Percentiles rank a stretch among this genome's conserved stretches.
These are phyloP conservation scores for Neophaeococcomyces mojaviensis DNA, from an alignment of 2,329 filamentous ascomycete genomes.

Conservation along the genomic window DNA sequence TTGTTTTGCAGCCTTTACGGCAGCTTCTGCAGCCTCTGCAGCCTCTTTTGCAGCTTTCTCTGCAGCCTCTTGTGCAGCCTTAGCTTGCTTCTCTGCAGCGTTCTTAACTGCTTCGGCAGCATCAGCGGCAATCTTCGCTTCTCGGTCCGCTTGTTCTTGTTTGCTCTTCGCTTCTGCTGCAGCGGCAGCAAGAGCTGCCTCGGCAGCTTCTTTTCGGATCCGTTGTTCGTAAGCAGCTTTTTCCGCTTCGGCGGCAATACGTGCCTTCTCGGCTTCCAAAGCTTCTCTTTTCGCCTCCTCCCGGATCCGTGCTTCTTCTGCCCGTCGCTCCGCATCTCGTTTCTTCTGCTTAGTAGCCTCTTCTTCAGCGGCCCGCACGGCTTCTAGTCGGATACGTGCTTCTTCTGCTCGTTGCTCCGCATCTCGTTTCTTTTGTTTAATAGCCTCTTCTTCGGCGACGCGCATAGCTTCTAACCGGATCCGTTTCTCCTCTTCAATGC, in stretches of 20 bases:
- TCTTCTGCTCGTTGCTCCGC: conserved; percentile 29
- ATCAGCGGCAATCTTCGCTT: conserved; percentile 39
- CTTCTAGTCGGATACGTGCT: conserved; percentile 27
- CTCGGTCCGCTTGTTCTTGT: conserved; percentile 37
- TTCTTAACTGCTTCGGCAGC: conserved; percentile 30
- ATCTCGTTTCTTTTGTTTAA: conserved; percentile 44
- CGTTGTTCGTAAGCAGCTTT: conserved; percentile 20
- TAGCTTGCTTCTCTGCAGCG: conserved; percentile 33
- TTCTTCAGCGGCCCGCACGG: conserved; percentile 14
- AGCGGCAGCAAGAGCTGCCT: conserved; percentile 21
- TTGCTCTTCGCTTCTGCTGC: conserved; percentile 42
- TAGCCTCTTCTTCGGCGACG: conserved; percentile 17
- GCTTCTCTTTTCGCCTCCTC: too few relatives aligned
- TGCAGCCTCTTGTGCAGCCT: conserved; percentile 31
- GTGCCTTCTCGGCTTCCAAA: too few relatives aligned
- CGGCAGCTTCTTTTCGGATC: conserved; percentile 26
- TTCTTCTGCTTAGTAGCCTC: conserved; percentile 40
- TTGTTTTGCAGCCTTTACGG: conserved; percentile 26
- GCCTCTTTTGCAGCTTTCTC: conserved; percentile 31
- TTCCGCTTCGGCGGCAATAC: too few relatives aligned
- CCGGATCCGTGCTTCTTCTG: conserved; percentile 27
- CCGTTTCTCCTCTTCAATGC: conserved; percentile 27
- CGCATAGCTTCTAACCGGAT: conserved; percentile 26
- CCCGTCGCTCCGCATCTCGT: conserved; percentile 32
- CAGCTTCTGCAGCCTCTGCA: conserved; percentile 25